phyloP scores from a whole-genome alignment of 2,329 filamentous ascomycete species.

The Calonectria honghensis region DNA sequence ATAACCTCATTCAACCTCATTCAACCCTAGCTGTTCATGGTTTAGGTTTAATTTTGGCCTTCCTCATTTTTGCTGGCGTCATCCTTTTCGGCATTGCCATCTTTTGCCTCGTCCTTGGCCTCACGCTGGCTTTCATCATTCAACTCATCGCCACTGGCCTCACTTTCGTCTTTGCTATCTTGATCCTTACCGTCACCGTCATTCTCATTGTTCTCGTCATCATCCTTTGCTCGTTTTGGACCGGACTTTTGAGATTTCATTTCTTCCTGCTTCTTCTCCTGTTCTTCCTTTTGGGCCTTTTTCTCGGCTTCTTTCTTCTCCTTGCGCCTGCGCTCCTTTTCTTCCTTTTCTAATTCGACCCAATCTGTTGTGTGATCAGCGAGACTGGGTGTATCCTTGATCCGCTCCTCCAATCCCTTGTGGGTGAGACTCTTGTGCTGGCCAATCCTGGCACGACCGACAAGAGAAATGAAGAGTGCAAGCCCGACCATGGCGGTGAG shows the following conservation, averaged over 20 bases:
- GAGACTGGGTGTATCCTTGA: conserved; percentile 58
- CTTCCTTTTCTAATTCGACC: conserved; percentile 66
- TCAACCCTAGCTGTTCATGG: neutral
- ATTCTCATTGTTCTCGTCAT: conserved; percentile 2
- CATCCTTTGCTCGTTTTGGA: conserved; percentile 42
- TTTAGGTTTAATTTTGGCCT: conserved; percentile 34
- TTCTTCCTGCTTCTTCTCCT: conserved; percentile 56
- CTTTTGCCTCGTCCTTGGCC: conserved; percentile 34
- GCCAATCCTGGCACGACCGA: conserved; percentile 87
- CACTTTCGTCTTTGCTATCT: conserved; percentile 42
- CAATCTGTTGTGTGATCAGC: conserved; percentile 65
- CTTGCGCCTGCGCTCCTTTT: conserved; percentile 61
- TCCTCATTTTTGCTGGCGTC: conserved; percentile 37
- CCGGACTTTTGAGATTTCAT: conserved; percentile 57
- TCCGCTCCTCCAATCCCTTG: conserved; percentile 61
- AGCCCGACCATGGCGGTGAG: conserved; percentile 92
- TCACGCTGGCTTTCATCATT: conserved; percentile 35
- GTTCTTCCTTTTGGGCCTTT: conserved; percentile 58
- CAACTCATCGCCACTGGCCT: conserved; percentile 50
- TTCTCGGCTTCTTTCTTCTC: conserved; percentile 64
- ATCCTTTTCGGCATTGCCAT: conserved; percentile 12
- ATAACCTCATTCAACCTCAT: neutral
- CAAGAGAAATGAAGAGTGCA: conserved; percentile 86
- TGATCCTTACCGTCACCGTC: neutral
- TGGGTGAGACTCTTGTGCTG: conserved; percentile 56